phyloP scores from a whole-genome alignment of 73 alveolate genomes.

The Symbiodinium pilosum region DNA sequence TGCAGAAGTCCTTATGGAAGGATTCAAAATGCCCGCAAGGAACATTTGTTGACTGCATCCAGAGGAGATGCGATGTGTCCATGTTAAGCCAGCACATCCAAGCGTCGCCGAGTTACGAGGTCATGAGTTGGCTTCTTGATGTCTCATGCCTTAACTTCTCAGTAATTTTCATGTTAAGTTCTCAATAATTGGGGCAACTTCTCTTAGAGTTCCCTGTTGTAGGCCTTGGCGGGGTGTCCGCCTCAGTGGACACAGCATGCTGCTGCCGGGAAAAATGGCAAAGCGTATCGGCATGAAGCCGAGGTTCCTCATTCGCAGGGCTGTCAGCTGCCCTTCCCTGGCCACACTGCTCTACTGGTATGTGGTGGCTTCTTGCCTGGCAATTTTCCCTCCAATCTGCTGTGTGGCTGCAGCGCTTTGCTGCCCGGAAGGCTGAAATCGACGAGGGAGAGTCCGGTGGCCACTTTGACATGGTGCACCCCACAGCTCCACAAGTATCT shows the following conservation, averaged over 20 bases:
- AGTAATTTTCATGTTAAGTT: too few species aligned
- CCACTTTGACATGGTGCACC: constrained; percentile 66
- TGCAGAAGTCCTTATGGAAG: too few species aligned
- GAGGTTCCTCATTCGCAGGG: constrained; percentile 76
- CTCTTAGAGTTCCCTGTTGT: background rate
- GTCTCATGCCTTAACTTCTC: too few species aligned
- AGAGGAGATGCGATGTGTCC: too few species aligned
- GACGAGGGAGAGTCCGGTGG: constrained; percentile 91
- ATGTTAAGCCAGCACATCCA: too few species aligned
- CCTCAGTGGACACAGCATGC: background rate
- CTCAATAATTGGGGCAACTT: too few species aligned
- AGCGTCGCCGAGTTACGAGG: too few species aligned
- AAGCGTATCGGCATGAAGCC: too few species aligned
- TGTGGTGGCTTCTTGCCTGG: constrained; percentile 11
- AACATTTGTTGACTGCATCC: too few species aligned
- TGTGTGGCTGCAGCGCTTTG: background rate
- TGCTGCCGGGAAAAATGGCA: background rate
- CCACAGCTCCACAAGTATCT: background rate
- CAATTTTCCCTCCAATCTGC: background rate
- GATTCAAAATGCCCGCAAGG: too few species aligned
- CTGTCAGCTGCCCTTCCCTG: constrained; percentile 45
- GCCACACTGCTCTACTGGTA: constrained; percentile 85
- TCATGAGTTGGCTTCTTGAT: too few species aligned
- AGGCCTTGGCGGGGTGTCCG: constrained; percentile 11
- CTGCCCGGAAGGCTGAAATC: constrained; percentile 67